phyloP scores from a whole-genome alignment of 2,329 filamentous ascomycete genomes.

The Passalora sequoiae region DNA sequence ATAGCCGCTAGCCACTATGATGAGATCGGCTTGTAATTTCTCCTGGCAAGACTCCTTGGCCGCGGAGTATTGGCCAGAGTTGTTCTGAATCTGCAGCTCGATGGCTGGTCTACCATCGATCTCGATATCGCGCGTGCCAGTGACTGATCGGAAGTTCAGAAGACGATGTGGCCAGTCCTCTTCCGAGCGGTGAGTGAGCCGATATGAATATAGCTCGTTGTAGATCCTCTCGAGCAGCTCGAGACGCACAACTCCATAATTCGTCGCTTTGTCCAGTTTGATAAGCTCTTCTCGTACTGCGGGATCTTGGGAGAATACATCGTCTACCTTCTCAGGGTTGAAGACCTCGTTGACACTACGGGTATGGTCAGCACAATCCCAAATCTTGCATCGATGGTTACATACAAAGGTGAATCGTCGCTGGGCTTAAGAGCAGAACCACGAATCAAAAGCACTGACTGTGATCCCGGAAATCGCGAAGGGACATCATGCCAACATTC shows the following conservation, averaged over 20 bases:
- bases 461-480: slow-evolving; percentile 72
- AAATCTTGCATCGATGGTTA: slow-evolving; percentile 50
- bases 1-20: slow-evolving; percentile 88
- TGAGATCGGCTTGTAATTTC: slow-evolving; percentile 66
- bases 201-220: slow-evolving; percentile 80
- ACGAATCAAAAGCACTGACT: slow-evolving; percentile 73
- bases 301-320: slow-evolving; percentile 63
- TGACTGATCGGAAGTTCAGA: slow-evolving; percentile 62
- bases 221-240: slow-evolving; percentile 85
- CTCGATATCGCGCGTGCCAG: slow-evolving; percentile 42
- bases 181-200: slow-evolving; percentile 65
- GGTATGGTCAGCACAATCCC: slow-evolving; percentile 40
- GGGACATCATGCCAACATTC: slow-evolving; percentile 93
- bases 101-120: slow-evolving; percentile 44
- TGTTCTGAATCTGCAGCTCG: slow-evolving; percentile 55
- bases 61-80: slow-evolving; percentile 41
- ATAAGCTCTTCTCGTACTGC: slow-evolving; percentile 58
- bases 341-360: slow-evolving; percentile 81
- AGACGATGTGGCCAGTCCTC: slow-evolving; percentile 77
- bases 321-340: slow-evolving; percentile 78
- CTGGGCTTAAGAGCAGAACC: slow-evolving; percentile 79
- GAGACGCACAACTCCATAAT: slow-evolving; percentile 92
- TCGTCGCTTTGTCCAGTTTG: slow-evolving; percentile 71
- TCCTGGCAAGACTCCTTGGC: slow-evolving; percentile 42
- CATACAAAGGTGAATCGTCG: slow-evolving; percentile 81